Evolutionary conservation across 2,329 filamentous ascomycete species (phyloP).

Genomic region (Aspergillus ochraceus): DNA sequence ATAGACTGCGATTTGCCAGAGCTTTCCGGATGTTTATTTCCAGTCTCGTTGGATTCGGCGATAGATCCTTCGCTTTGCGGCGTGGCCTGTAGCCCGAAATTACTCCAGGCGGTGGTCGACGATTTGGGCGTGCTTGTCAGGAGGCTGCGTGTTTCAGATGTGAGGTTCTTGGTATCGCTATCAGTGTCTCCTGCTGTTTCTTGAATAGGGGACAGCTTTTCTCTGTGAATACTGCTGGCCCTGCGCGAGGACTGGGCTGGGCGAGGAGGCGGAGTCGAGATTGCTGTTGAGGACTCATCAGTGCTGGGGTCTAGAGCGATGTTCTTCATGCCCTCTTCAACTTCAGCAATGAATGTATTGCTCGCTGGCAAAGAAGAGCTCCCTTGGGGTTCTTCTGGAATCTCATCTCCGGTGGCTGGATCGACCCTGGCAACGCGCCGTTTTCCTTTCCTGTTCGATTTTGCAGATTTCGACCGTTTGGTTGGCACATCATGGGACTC

Average conservation of each 20-base stretch:
- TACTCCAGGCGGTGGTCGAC: background rate
- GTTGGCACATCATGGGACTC: background rate
- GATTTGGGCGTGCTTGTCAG: background rate
- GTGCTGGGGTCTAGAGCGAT: background rate
- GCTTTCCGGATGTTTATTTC: background rate
- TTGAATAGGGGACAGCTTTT: conserved; percentile 12
- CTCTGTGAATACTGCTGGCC: background rate
- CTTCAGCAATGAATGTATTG: background rate
- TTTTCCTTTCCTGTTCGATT: conserved; percentile 1
- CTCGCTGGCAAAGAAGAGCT: background rate
- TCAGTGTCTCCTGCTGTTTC: conserved; percentile 5
- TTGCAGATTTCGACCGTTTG: background rate
- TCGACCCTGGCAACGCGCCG: background rate
- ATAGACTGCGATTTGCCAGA: background rate
- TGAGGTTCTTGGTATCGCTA: background rate
- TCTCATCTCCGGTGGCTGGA: background rate
- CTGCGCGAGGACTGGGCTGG: background rate
- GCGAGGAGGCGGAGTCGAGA: conserved; percentile 1
- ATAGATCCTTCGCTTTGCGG: conserved; percentile 12
- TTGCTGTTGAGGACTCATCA: background rate
- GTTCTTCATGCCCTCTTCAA: background rate
- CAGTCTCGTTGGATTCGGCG: background rate
- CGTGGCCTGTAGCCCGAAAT: background rate
- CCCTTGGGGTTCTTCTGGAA: background rate
- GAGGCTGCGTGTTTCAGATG: conserved; percentile 1